Conservation (phyloP, 306 rosid genomes). For the Ziziphus jujuba region DNA sequence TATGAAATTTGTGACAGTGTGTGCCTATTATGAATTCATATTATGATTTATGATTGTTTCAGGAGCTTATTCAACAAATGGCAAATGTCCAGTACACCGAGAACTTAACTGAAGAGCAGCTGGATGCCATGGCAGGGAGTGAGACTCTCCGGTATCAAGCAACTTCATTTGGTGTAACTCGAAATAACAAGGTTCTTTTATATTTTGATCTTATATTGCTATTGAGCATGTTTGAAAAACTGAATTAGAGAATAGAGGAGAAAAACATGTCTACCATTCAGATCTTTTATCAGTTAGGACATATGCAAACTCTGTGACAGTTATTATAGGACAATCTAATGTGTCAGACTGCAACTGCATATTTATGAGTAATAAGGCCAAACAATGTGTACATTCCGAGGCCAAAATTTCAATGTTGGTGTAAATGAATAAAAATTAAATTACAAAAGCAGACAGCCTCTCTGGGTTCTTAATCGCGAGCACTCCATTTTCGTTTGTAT, state of each 20-base stretch:
- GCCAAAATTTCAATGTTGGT: too few relatives aligned
- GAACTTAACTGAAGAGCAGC: slow-evolving; percentile 93
- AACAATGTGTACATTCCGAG: too few relatives aligned
- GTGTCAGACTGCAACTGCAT: too few relatives aligned
- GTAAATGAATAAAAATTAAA: too few relatives aligned
- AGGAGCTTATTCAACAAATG: slow-evolving; percentile 99
- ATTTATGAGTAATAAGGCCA: too few relatives aligned
- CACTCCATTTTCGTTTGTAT: not conserved
- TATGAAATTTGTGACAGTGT: slow-evolving; percentile 11
- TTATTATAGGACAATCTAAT: too few relatives aligned
- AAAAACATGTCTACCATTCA: not conserved
- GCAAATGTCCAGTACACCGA: slow-evolving; percentile 98
- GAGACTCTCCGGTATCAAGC: slow-evolving; percentile 95
- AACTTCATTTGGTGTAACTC: slow-evolving; percentile 86
- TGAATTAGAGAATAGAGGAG: not conserved
- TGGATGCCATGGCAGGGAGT: slow-evolving; percentile 98
- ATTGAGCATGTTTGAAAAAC: not conserved
- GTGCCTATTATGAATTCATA: slow-evolving; percentile 9
- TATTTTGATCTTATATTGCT: not conserved
- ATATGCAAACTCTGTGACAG: too few relatives aligned
- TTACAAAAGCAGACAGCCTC: too few relatives aligned
- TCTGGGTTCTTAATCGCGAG: not conserved
- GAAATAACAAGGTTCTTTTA: slow-evolving; percentile 79
- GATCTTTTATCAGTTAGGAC: not conserved
- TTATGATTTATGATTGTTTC: slow-evolving; percentile 33